Evolutionary conservation across 208 protist species (phyloP), one percentile per base, ranked within the genome.

Genomic region (Herpetomonas samuelpessoai): DNA sequence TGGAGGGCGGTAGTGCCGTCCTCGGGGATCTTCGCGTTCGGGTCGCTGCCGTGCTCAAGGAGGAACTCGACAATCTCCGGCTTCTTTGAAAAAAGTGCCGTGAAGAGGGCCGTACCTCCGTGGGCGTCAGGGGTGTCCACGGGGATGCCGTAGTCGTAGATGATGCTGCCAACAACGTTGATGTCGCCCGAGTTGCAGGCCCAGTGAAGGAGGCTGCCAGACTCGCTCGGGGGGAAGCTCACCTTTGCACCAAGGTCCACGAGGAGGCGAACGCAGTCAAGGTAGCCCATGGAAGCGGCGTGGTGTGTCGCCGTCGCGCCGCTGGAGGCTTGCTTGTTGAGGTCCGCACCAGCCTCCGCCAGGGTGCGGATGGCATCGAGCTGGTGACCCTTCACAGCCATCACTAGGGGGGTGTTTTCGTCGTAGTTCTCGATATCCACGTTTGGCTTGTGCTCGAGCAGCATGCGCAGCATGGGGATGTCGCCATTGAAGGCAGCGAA

Each of bases 401-500:
- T 90, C 21, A 93, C 79, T 21, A 96, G 62, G 0, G 90, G 85
- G 14, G 90, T 83, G 66, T 94, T 96, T 28, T 71, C 81, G 65
- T 95, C 88, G 55, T 83, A 91, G 76, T 95, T 95, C 59, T 75
- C 80, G 6, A 85, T 30, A 27, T 89, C 72, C 31, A 88, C 6
- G 29, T 80, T 59, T 22, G 86, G 68, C 48, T 81, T 78, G 62
- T 79, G 61, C 18, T 74, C 65, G 4, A 93, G 65, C 16, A 93
- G 71, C 63, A 92, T 70, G 18, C 69, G 52, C 39, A 96, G 66
- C 82, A 92, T 88, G 27, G 69, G 63, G 1, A 77, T 26, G 52
- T 93, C 82, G 21, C 90, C 90, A 41, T 92, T 92, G 66, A 88
- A 93, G 12, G 90, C 84, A 38, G 86, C 86, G 52, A 96, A 96